phyloP scores from a whole-genome alignment of 306 rosid species.

The Pyrus betulifolia region DNA sequence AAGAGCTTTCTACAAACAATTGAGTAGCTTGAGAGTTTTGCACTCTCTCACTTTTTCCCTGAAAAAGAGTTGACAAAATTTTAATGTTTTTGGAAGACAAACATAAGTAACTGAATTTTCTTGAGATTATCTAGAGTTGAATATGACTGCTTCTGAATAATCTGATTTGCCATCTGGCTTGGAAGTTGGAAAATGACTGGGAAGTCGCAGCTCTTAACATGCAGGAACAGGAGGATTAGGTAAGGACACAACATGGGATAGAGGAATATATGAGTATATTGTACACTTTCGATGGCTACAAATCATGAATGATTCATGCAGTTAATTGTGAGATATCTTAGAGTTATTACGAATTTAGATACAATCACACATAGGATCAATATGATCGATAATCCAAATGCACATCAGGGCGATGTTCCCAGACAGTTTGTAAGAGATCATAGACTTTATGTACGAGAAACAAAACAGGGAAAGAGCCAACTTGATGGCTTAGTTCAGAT shows the following conservation, averaged over 20 bases:
- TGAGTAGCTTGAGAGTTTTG: slow-evolving; percentile 77
- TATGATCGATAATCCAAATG: neutral
- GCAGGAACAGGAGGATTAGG: slow-evolving; percentile 37
- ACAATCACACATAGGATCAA: too few relatives aligned
- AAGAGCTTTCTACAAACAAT: slow-evolving; percentile 35
- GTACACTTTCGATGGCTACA: neutral
- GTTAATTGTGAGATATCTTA: neutral
- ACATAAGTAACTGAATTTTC: slow-evolving; percentile 28
- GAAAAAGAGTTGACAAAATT: neutral
- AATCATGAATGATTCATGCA: neutral
- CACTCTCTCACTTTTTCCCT: slow-evolving; percentile 27
- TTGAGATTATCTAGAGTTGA: slow-evolving; percentile 26
- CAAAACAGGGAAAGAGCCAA: neutral
- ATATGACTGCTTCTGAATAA: slow-evolving; percentile 9
- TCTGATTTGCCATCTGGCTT: slow-evolving; percentile 15
- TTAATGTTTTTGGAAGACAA: slow-evolving; percentile 28
- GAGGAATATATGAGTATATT: neutral
- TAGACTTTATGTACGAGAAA: neutral
- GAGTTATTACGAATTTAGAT: too few relatives aligned
- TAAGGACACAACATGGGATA: neutral
- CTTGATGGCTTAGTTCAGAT: neutral
- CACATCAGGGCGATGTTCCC: neutral
- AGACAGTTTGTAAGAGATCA: neutral
- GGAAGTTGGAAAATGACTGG: slow-evolving; percentile 39
- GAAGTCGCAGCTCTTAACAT: slow-evolving; percentile 12